Evolutionary conservation across 148 eudicot species (phyloP).

Genomic region (Nepenthes gracilis): DNA sequence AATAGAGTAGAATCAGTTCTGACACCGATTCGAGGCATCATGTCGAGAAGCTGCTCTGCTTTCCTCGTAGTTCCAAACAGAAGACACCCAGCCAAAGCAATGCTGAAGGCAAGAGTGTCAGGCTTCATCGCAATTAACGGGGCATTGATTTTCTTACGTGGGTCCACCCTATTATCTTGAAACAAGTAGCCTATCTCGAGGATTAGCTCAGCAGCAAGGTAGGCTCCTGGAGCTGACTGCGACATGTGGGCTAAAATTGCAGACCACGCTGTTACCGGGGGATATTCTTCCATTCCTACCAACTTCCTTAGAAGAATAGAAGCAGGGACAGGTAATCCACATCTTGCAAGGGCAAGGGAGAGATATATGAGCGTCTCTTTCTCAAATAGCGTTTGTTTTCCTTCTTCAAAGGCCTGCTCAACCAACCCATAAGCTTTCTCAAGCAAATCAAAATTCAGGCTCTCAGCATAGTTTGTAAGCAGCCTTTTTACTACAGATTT

Average conservation of each 20-base stretch:
- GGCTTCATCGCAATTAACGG: slow-evolving; percentile 89
- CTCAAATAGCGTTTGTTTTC: slow-evolving; percentile 58
- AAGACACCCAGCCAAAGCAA: slow-evolving; percentile 73
- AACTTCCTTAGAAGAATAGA: slow-evolving; percentile 70
- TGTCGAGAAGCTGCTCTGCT: slow-evolving; percentile 85
- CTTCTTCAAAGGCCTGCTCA: slow-evolving; percentile 58
- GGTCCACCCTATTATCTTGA: slow-evolving; percentile 88
- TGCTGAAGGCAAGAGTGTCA: slow-evolving; percentile 36
- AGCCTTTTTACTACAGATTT: slow-evolving; percentile 51
- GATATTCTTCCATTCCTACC: slow-evolving; percentile 51
- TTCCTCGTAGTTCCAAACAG: slow-evolving; percentile 61
- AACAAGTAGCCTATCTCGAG: slow-evolving; percentile 83
- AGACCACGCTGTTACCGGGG: slow-evolving; percentile 70
- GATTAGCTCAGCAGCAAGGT: slow-evolving; percentile 76
- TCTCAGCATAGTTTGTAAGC: slow-evolving; percentile 45
- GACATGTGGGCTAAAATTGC: slow-evolving; percentile 69
- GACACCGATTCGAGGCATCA: slow-evolving; percentile 78
- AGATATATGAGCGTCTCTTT: slow-evolving; percentile 62
- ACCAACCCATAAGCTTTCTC: slow-evolving; percentile 62
- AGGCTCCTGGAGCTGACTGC: slow-evolving; percentile 56
- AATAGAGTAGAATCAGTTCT: slow-evolving; percentile 60
- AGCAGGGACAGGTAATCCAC: slow-evolving; percentile 45
- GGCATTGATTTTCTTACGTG: slow-evolving; percentile 75
- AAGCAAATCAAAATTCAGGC: slow-evolving; percentile 42
- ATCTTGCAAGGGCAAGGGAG: slow-evolving; percentile 54